Base-by-base conservation (phyloP, 805 yeast genomes). In the Monosporozyma aquatica region DNA sequence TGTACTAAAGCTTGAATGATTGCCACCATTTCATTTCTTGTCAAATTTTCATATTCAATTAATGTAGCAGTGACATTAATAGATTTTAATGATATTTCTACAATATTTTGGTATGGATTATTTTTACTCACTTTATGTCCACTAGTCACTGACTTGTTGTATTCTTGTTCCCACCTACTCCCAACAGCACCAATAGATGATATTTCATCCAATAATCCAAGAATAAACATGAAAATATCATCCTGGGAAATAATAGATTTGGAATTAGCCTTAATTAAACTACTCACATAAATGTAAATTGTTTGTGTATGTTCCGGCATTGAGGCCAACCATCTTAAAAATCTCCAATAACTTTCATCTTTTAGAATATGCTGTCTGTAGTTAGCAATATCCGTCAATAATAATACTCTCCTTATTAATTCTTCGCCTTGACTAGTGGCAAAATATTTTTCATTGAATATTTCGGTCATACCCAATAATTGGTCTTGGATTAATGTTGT, bases 161-260 rank as follows among this genome's bases (percentile, higher is more conserved):
- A 68, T 43, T 77, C 82, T 47, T 77, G 81, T 58, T 84, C 92
- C 74, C 77, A 77, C 54, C 78, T 83, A 3, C 85, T 78, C 6
- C 87, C 90, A 41, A 80, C 67, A 0, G 92, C 87, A 7, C 94
- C 94, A 37, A 81, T 75, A 1, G 90, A 82, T 0, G 92, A 82
- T 14, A 84, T 72, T 49, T 84, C 94, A 60, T 84, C 95, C 25
- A 84, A 59, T 8, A 83, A 61, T 0, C 90, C 92, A 28, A 84
- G 65, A 9, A 83, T 59, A 49, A 76, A 71, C 74, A 82, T 74
- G 51, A 75, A 82, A 50, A 80, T 82, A 6, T 68, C 65, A 14
- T 65, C 67, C 7, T 25, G 24, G 2, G 17, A 9, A 6, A 18
- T 26, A n/a, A 15, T 37, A 25, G 80, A 65, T 9, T 66, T 62